Percentiles rank a stretch among this genome's conserved stretches.
phyloP scores from a whole-genome alignment of 2,329 filamentous ascomycete species.

The Phyllosticta paracitricarpa region DNA sequence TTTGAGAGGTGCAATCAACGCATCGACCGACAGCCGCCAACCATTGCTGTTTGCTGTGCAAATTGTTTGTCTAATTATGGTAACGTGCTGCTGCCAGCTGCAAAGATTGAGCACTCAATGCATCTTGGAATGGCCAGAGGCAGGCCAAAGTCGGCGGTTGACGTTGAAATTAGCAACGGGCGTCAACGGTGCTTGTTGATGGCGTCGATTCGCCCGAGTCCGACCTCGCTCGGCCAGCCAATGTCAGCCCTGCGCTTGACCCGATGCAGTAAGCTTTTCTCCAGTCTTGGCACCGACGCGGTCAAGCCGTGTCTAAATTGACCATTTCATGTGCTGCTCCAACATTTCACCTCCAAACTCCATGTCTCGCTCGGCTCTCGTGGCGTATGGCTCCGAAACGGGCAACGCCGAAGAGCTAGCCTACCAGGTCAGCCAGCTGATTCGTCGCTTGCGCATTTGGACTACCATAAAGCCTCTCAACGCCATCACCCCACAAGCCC shows the following conservation, averaged over 20 bases:
- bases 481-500: slow-evolving; percentile 56
- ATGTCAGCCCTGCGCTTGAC: not conserved
- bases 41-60: no score
- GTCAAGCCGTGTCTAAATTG: not conserved
- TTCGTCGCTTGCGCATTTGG: slow-evolving; percentile 68
- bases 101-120: no score
- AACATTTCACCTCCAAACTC: not conserved
- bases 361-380: slow-evolving; percentile 39
- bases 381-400: slow-evolving; percentile 91
- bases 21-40: no score
- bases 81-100: no score
- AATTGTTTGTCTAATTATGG: no score
- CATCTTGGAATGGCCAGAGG: no score
- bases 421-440: slow-evolving; percentile 65
- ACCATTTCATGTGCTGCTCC: not conserved
- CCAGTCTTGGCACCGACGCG: not conserved
- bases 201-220: not conserved
- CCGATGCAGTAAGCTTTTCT: not conserved
- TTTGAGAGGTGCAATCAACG: not conserved
- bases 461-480: slow-evolving; percentile 71
- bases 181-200: not conserved
- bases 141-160: not conserved
- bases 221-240: not conserved
- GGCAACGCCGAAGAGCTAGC: slow-evolving; percentile 90
- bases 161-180: not conserved